Percentiles rank a stretch among this genome's conserved stretches.
phyloP scores from a whole-genome alignment of 2,329 filamentous ascomycete genomes.

The Apiospora sp. region DNA sequence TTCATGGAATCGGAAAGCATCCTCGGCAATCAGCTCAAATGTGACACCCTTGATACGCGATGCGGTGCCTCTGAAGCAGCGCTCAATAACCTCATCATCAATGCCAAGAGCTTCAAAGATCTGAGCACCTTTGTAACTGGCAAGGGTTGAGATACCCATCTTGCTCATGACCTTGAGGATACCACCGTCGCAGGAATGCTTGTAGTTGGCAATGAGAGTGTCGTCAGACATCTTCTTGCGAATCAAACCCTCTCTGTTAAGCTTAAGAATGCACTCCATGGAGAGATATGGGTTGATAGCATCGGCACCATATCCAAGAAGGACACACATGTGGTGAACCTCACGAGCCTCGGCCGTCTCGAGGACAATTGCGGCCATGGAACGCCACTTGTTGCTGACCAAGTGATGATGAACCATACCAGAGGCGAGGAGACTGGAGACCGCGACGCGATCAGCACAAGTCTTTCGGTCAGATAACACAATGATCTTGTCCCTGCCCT shows the following conservation, averaged over 20 bases:
- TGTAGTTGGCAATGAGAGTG: slow-evolving; percentile 91
- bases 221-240: slow-evolving; percentile 87
- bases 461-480: slow-evolving; percentile 90
- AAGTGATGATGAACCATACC: slow-evolving; percentile 96
- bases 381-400: slow-evolving; percentile 94
- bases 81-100: slow-evolving; percentile 89
- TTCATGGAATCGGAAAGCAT: slow-evolving; percentile 94
- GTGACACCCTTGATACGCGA: slow-evolving; percentile 94
- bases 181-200: slow-evolving; percentile 93
- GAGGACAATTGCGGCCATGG: slow-evolving; percentile 83
- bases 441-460: slow-evolving; percentile 80
- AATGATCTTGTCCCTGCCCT: slow-evolving; percentile 84
- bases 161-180: slow-evolving; percentile 99
- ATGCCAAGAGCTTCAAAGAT: slow-evolving; percentile 97
- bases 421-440: slow-evolving; percentile 87
- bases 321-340: slow-evolving; percentile 98
- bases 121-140: slow-evolving; percentile 97
- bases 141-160: slow-evolving; percentile 97
- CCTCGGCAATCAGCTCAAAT: slow-evolving; percentile 91
- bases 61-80: slow-evolving; percentile 93
- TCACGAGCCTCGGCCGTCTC: slow-evolving; percentile 96
- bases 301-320: slow-evolving; percentile 93
- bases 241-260: slow-evolving; percentile 91
- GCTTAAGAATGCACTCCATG: slow-evolving; percentile 96
- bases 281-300: slow-evolving; percentile 94